These are phyloP conservation scores for Arthromyces matolae DNA, from an alignment of 768 basidiomycete species.

Conservation along the genomic window DNA sequence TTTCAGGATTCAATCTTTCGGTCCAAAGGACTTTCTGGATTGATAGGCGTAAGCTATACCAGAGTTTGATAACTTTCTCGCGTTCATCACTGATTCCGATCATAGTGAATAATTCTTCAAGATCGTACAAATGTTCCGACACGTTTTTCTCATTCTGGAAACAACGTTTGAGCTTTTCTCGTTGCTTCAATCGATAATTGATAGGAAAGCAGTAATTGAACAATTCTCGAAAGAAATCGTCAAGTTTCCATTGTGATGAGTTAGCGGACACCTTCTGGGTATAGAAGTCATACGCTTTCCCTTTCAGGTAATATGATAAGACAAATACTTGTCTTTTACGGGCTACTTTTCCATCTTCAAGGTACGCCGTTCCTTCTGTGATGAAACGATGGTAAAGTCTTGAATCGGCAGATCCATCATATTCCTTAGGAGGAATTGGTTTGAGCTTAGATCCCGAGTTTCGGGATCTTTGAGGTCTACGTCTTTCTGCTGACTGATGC, in stretches of 20 bases:
- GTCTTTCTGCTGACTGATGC: neutral
- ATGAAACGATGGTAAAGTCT: slow-evolving; percentile 24
- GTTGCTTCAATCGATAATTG: slow-evolving; percentile 23
- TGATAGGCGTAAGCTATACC: slow-evolving; percentile 5
- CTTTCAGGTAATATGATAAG: slow-evolving; percentile 27
- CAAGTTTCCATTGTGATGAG: slow-evolving; percentile 22
- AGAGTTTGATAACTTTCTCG: slow-evolving; percentile 30
- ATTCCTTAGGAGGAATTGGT: slow-evolving; percentile 18
- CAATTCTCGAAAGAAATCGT: slow-evolving; percentile 28
- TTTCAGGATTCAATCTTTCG: slow-evolving; percentile 8
- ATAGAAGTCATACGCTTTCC: slow-evolving; percentile 30
- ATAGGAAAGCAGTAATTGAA: slow-evolving; percentile 37
- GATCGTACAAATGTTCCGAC: slow-evolving; percentile 28
- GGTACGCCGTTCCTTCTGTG: slow-evolving; percentile 19
- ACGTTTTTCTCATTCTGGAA: slow-evolving; percentile 27
- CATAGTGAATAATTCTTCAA: slow-evolving; percentile 30
- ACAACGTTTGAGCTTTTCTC: slow-evolving; percentile 17
- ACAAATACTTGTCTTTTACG: slow-evolving; percentile 15
- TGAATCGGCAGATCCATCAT: slow-evolving; percentile 23
- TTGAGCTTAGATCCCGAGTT: neutral
- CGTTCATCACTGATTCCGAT: slow-evolving; percentile 20
- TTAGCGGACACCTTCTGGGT: slow-evolving; percentile 23
- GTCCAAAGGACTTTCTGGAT: slow-evolving; percentile 7
- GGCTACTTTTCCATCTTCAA: slow-evolving; percentile 18
- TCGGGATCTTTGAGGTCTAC: neutral